Base-by-base conservation (phyloP, 2,329 filamentous ascomycete genomes). In the Nigrospora oryzae region DNA sequence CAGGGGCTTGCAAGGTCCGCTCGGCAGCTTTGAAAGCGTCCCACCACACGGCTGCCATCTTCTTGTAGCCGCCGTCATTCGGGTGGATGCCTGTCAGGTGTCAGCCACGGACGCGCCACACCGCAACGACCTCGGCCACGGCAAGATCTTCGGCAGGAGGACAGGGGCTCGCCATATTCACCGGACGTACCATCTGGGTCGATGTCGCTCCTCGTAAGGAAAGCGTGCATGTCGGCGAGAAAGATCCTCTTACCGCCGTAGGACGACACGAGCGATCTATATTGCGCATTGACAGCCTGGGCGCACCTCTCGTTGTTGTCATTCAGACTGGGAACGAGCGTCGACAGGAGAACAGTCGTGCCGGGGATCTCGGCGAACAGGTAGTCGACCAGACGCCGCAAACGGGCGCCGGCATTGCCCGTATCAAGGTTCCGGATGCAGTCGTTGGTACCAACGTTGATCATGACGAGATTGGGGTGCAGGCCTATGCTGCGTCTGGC, bases 31-130 rank as follows among this genome's bases (percentile, higher is more conserved):
- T 33, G 36, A 52, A 46, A 40, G 50, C 50, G 8, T 44, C 43
- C 45, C 42, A 46, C 50, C 50, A 52, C 10, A 49, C 45, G 10
- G 49, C 15, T 10, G 50, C 45, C 23, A 52, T 43, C 11, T 46
- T 33, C 23, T 35, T 44, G 38, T 51, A 49, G 11, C 50, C 50
- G 6, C 12, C 40, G 37, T 52, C 41, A 34, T 36, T 52, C 13
- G 50, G 50, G 38, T 52, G 50, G 34, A 45, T 46, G 19, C 45
- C 49, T 38, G 28, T n/a, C 11, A 36, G n/a, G 17, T 7, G 35
- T 36, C 35, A 36, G 35, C 35, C 35, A 36, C 13, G 35, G 17
- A 28, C 7, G 23, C 23, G 10, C 23, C 10, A 28, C 23, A 10
- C 23, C 2, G 13, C 14, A 7, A 11, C 5, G 35, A 11, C 35